phyloP scores from a whole-genome alignment of 2,329 filamentous ascomycete genomes.

The Pseudonectria buxi region DNA sequence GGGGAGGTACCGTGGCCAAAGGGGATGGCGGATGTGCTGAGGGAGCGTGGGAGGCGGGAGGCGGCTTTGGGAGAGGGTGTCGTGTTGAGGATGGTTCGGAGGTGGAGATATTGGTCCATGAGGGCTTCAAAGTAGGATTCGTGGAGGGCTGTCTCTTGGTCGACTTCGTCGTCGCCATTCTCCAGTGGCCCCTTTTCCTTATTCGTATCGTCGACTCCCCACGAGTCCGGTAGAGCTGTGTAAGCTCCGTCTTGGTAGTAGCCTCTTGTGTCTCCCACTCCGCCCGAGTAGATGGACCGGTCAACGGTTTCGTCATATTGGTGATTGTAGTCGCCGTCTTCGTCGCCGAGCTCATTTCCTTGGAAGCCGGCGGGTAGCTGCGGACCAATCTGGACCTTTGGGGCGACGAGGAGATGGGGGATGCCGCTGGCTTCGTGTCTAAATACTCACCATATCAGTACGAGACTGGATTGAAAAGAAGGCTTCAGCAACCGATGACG shows the following conservation, averaged over 20 bases:
- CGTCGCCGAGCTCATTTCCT: slow-evolving; percentile 19
- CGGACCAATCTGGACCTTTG: slow-evolving; percentile 47
- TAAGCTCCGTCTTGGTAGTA: slow-evolving; percentile 77
- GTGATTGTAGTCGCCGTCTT: slow-evolving; percentile 23
- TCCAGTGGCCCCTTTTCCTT: slow-evolving; percentile 22
- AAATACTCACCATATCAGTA: slow-evolving; percentile 47
- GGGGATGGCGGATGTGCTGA: slow-evolving; percentile 49
- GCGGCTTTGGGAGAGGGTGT: slow-evolving; percentile 47
- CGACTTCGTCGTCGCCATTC: slow-evolving; percentile 17
- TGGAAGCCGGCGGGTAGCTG: slow-evolving; percentile 37
- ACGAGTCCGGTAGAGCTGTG: slow-evolving; percentile 48
- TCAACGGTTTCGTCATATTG: slow-evolving; percentile 28
- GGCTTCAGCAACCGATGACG: slow-evolving; percentile 5
- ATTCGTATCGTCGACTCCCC: slow-evolving; percentile 21
- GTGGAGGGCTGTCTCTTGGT: slow-evolving; percentile 39
- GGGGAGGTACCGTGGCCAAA: slow-evolving; percentile 45
- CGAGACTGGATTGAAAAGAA: slow-evolving; percentile 20
- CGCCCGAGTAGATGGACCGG: slow-evolving; percentile 40
- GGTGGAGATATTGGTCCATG: slow-evolving; percentile 54
- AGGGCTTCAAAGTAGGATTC: slow-evolving; percentile 63
- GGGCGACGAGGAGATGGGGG: slow-evolving; percentile 63
- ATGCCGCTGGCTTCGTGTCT: slow-evolving; percentile 72
- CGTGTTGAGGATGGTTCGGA: slow-evolving; percentile 56
- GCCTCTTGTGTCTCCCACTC: slow-evolving; percentile 49
- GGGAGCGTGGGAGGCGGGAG: slow-evolving; percentile 44